Conservation (phyloP, 2,329 filamentous ascomycete genomes). For the Aotearoamyces nothofagi region DNA sequence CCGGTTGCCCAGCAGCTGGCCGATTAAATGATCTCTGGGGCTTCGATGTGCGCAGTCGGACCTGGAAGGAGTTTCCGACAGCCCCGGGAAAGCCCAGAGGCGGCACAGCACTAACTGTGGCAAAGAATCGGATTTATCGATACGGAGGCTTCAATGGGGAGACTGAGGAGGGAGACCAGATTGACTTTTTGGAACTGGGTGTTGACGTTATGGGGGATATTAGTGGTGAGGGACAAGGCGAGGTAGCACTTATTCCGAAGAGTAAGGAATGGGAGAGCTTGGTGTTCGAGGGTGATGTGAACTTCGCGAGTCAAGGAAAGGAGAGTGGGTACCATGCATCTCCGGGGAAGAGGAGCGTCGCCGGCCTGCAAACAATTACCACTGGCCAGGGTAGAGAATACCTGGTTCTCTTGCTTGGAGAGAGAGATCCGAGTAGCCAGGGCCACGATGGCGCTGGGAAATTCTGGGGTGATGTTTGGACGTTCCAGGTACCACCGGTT, state of each 20-base stretch:
- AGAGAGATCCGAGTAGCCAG: slow-evolving; percentile 30
- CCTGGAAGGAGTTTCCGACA: slow-evolving; percentile 52
- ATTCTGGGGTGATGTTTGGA: slow-evolving; percentile 47
- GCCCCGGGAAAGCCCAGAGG: slow-evolving; percentile 54
- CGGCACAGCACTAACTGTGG: slow-evolving; percentile 51
- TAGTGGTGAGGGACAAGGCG: slow-evolving; percentile 28
- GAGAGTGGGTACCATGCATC: no score
- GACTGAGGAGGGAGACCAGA: slow-evolving; percentile 50
- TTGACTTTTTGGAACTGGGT: slow-evolving; percentile 50
- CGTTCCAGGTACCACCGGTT: slow-evolving; percentile 41
- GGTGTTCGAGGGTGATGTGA: slow-evolving; percentile 24
- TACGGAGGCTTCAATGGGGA: slow-evolving; percentile 70
- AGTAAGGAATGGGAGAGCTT: slow-evolving; percentile 38
- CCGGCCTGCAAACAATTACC: slow-evolving; percentile 37
- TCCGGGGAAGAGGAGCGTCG: slow-evolving; percentile 37
- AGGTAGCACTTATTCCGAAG: slow-evolving; percentile 33
- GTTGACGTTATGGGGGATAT: slow-evolving; percentile 40
- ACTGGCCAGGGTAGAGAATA: slow-evolving; percentile 46
- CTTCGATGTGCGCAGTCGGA: slow-evolving; percentile 47
- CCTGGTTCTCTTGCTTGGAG: slow-evolving; percentile 45
- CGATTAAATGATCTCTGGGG: slow-evolving; percentile 60
- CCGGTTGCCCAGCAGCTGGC: slow-evolving; percentile 50
- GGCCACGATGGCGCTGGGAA: slow-evolving; percentile 35
- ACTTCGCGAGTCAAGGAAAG: no score
- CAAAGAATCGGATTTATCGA: slow-evolving; percentile 51